Base-by-base conservation (phyloP, 805 yeast species). In the Wickerhamomyces kurtzmanii region DNA sequence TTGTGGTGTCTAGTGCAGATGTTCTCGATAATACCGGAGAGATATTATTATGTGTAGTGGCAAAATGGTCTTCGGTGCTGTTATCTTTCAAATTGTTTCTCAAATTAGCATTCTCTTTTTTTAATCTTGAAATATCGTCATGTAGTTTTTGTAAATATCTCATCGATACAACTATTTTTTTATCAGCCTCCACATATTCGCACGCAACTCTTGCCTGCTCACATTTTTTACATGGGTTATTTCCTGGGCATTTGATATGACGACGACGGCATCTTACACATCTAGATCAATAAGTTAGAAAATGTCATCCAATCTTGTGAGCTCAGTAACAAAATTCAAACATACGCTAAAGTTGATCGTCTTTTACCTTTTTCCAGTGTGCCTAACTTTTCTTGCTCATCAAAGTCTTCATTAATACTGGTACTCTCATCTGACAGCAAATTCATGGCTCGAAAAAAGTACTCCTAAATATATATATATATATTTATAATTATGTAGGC, bases 211-310 rank as follows among this genome's bases (percentile, higher is more conserved):
- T 65, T 11, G 78, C 70, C 27, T 62, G 46, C 10, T 50, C 51
- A 45, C 91, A 81, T 42, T 74, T 74, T 28, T 57, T 50, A 47
- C 91, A 81, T 0, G 86, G 85, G 26, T 75, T 69, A 2, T 83
- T 84, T 2, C 86, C 86, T 10, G 84, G 84, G 44, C 91, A 81
- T 36, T 79, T 69, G 23, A 77, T 71, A 50, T 81, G 91, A 29
- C 85, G 62, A 26, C 71, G 65, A 18, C 89, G 60, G 45, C 91
- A 81, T 24, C 83, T 55, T 3, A 69, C 67, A 47, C 89, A 80
- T 6, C n/a, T n/a, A n/a, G n/a, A n/a, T n/a, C n/a, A n/a, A n/a
- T n/a, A n/a, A n/a, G n/a, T n/a, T n/a, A n/a, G n/a, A n/a, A n/a
- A n/a, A n/a, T n/a, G n/a, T n/a, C n/a, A n/a, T n/a, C n/a, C n/a